Conservation (phyloP, 2,329 filamentous ascomycete species). For the Lachnellula subtilissima region DNA sequence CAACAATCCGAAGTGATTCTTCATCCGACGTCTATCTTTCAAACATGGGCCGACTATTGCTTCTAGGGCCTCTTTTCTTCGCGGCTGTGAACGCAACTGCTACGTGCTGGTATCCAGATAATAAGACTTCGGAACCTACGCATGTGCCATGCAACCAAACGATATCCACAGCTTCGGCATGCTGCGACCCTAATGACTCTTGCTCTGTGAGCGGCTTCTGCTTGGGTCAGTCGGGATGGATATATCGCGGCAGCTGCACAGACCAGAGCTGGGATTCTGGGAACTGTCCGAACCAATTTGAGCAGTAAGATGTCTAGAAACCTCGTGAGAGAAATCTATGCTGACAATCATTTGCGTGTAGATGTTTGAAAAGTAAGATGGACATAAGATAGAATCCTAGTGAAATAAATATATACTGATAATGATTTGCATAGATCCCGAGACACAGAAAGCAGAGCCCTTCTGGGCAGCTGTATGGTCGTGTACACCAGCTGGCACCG, state of each 20-base stretch:
- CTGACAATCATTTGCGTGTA: too few relatives aligned
- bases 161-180: constrained; percentile 10
- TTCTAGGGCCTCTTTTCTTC: neutral
- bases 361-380: constrained; percentile 12
- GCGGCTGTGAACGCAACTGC: neutral
- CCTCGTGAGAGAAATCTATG: too few relatives aligned
- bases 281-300: constrained; percentile 11
- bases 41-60: neutral
- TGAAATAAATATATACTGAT: neutral
- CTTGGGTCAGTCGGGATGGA: constrained; percentile 15
- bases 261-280: constrained; percentile 15
- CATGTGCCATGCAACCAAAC: constrained; percentile 19
- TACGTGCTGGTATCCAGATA: constrained; percentile 18
- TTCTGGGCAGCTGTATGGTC: constrained; percentile 9
- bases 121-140: constrained; percentile 6
- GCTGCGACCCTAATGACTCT: constrained; percentile 17
- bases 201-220: constrained; percentile 16
- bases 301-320: neutral
- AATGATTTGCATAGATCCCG: constrained; percentile 9
- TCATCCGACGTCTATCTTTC: too few relatives aligned
- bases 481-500: constrained; percentile 6
- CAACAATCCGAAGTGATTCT: too few relatives aligned
- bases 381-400: neutral
- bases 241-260: constrained; percentile 17
- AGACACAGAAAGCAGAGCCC: constrained; percentile 1